Conservation (phyloP, 2,329 filamentous ascomycete species). For the Aspergillus tamarii region DNA sequence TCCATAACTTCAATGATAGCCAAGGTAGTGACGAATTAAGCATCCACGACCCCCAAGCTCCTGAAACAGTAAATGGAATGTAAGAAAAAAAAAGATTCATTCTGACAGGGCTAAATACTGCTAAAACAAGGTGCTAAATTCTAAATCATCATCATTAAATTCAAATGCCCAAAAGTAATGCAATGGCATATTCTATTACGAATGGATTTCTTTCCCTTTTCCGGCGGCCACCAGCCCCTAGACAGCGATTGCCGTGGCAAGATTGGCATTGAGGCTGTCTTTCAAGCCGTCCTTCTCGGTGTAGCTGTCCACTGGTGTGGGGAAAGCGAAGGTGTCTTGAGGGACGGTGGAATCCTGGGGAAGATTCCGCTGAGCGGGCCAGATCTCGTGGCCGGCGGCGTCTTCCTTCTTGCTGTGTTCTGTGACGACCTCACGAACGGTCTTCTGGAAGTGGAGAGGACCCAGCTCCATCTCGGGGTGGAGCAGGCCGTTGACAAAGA, state of each 20-base stretch:
- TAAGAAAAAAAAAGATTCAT: constrained; percentile 1
- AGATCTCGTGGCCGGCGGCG: constrained; percentile 52
- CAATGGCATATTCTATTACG: neutral
- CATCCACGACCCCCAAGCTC: neutral
- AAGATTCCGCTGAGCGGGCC: constrained; percentile 50
- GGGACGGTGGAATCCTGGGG: constrained; percentile 27
- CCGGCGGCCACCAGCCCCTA: neutral
- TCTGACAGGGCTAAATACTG: neutral
- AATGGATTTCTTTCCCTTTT: neutral
- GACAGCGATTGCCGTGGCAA: neutral
- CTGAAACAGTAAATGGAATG: neutral
- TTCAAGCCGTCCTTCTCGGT: neutral
- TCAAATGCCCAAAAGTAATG: neutral
- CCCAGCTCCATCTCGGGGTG: constrained; percentile 63
- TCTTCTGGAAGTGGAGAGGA: constrained; percentile 59
- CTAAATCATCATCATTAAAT: constrained; percentile 1
- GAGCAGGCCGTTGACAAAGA: constrained; percentile 64
- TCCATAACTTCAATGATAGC: neutral
- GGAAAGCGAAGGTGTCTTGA: constrained; percentile 35
- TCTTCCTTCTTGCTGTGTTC: constrained; percentile 53
- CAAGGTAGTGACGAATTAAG: neutral
- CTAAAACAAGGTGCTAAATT: neutral
- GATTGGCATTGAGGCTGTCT: neutral
- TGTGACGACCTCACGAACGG: constrained; percentile 53
- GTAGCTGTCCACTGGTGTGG: constrained; percentile 12